phyloP scores from a whole-genome alignment of 352 stramenopile species.

The Phytophthora citrophthora region DNA sequence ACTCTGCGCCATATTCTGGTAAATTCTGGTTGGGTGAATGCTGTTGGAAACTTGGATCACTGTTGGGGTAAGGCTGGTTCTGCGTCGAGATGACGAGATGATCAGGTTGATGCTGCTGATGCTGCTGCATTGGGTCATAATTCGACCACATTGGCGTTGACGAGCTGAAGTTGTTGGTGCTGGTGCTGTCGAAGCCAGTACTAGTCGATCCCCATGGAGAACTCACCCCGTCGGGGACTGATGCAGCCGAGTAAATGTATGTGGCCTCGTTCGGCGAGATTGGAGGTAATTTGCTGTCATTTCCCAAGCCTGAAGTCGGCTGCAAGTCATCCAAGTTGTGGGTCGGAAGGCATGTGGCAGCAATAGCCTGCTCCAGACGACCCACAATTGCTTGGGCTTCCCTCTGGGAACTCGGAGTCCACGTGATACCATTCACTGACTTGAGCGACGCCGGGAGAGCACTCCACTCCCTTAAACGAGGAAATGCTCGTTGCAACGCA shows the following conservation, averaged over 20 bases:
- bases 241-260: conserved; percentile 47
- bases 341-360: conserved; percentile 19
- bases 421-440: conserved; percentile 42
- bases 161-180: conserved; percentile 29
- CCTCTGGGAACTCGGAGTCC: conserved; percentile 53
- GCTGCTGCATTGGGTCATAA: conserved; percentile 31
- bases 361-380: conserved; percentile 63
- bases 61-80: conserved; percentile 29
- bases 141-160: conserved; percentile 39
- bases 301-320: conserved; percentile 18
- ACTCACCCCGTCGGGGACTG: conserved; percentile 20
- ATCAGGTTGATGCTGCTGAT: conserved; percentile 16
- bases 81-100: conserved; percentile 35
- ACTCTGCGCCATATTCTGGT: conserved; percentile 15
- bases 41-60: conserved; percentile 24
- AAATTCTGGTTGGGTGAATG: conserved; percentile 21
- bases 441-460: conserved; percentile 40
- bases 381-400: conserved; percentile 65
- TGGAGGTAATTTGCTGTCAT: conserved; percentile 39
- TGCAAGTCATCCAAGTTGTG: conserved; percentile 22
- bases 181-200: conserved; percentile 25
- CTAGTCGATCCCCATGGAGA: conserved; percentile 20
- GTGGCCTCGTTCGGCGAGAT: conserved; percentile 44
- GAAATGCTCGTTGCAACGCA: conserved; percentile 53
- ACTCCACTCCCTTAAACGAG: conserved; percentile 65